Evolutionary conservation across 2,329 filamentous ascomycete species (phyloP).

Genomic region (Colletotrichum costaricense): DNA sequence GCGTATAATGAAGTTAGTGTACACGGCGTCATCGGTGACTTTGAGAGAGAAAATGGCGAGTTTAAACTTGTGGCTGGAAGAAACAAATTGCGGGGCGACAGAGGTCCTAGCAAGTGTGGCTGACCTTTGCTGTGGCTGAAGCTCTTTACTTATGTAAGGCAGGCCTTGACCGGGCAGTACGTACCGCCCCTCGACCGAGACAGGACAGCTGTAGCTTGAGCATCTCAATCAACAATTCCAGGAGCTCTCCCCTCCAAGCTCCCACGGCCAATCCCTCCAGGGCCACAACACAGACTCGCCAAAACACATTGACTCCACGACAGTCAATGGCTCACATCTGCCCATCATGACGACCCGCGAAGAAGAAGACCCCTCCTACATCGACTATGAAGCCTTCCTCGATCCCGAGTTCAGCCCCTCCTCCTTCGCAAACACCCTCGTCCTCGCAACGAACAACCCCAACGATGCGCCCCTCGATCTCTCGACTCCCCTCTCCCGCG

Average conservation of each 20-base stretch:
- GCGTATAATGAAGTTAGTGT: background rate
- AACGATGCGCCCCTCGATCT: slow-evolving; percentile 92
- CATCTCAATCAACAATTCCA: background rate
- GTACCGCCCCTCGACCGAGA: slow-evolving; percentile 1
- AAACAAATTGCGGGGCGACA: background rate
- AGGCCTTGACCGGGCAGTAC: background rate
- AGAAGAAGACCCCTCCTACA: slow-evolving; percentile 80
- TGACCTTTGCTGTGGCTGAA: rapidly evolving
- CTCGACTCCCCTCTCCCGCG: slow-evolving; percentile 90
- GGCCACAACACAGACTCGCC: background rate
- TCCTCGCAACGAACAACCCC: slow-evolving; percentile 91
- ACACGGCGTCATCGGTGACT: slow-evolving; percentile 11
- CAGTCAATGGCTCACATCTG: slow-evolving; percentile 7
- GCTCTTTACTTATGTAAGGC: background rate
- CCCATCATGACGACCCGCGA: slow-evolving; percentile 47
- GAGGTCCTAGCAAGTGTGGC: rapidly evolving
- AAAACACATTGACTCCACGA: background rate
- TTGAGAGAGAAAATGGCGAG: background rate
- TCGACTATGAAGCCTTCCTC: slow-evolving; percentile 95
- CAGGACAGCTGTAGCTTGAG: slow-evolving; percentile 30
- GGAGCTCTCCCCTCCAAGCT: background rate
- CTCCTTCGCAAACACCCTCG: slow-evolving; percentile 87
- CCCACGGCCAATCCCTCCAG: background rate
- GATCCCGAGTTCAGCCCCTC: slow-evolving; percentile 84
- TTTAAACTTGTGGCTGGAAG: slow-evolving; percentile 8